Evolutionary conservation across 2,329 filamentous ascomycete genomes (phyloP).

Genomic region (Lachnellula hyalina): DNA sequence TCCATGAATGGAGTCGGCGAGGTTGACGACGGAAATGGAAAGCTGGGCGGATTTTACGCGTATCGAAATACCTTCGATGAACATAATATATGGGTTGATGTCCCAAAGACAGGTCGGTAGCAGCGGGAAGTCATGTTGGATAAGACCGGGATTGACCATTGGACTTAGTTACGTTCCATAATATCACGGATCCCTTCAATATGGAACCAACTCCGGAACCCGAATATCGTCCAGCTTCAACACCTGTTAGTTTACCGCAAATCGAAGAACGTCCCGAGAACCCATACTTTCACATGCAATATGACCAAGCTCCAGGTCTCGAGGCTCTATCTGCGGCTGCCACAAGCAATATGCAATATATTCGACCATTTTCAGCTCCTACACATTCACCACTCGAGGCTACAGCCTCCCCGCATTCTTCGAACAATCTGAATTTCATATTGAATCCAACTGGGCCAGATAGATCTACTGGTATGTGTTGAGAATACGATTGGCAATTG

Average conservation of each 20-base stretch:
- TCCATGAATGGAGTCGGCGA: conserved; percentile 54
- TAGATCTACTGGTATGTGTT: conserved; percentile 14
- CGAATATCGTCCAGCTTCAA: conserved; percentile 23
- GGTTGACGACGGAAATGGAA: conserved; percentile 32
- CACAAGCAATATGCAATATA: conserved; percentile 35
- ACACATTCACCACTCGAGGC: conserved; percentile 17
- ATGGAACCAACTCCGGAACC: conserved; percentile 39
- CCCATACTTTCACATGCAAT: conserved; percentile 18
- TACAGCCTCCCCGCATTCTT: conserved; percentile 22
- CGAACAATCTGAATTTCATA: conserved; percentile 49
- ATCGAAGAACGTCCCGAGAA: conserved; percentile 20
- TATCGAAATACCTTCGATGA: conserved; percentile 62
- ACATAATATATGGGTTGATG: conserved; percentile 56
- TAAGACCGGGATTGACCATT: conserved; percentile 22
- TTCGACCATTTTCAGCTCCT: conserved; percentile 19
- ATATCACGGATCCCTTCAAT: conserved; percentile 57
- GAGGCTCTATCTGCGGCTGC: conserved; percentile 50
- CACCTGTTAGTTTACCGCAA: conserved; percentile 10
- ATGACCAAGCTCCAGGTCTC: conserved; percentile 43
- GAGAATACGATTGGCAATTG: not conserved
- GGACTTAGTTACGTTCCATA: conserved; percentile 50
- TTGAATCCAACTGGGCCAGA: conserved; percentile 38
- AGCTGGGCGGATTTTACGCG: conserved; percentile 56
- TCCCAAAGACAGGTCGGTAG: conserved; percentile 49
- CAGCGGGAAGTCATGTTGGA: not conserved